Percentiles rank a stretch among this genome's conserved stretches.
These are phyloP conservation scores for Thinopyrum elongatum DNA, from an alignment of 176 grass and related monocot species.

Conservation along the genomic window DNA sequence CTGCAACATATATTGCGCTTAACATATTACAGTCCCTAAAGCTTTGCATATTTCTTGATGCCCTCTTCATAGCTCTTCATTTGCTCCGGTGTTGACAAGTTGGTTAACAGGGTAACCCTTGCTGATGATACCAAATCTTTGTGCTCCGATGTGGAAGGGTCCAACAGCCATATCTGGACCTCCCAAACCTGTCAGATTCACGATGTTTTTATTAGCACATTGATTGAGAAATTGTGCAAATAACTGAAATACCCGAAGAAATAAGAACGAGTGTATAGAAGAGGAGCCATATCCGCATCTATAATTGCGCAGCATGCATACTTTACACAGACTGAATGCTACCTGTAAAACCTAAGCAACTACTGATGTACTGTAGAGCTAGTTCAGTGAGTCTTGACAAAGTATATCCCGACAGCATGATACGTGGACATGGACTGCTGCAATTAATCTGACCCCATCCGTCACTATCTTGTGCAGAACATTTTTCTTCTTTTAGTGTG, in stretches of 20 bases:
- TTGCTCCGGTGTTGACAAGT: constrained; percentile 40
- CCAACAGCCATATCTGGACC: constrained; percentile 52
- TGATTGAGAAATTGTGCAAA: background rate
- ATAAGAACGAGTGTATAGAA: background rate
- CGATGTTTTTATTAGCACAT: background rate
- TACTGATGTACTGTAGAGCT: background rate
- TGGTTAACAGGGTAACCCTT: constrained; percentile 54
- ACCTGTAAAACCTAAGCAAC: background rate
- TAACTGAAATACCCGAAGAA: background rate
- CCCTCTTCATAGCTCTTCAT: constrained; percentile 34
- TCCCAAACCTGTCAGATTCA: constrained; percentile 65
- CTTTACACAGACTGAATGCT: background rate
- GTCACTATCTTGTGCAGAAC: background rate
- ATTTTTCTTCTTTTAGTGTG: background rate
- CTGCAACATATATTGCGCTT: no score
- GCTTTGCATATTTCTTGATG: constrained; percentile 65
- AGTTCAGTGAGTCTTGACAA: background rate
- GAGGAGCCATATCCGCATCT: background rate
- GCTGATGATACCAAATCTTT: constrained; percentile 65
- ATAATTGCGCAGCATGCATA: background rate
- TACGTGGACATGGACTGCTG: background rate
- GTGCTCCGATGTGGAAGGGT: constrained; percentile 43
- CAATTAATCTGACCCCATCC: background rate
- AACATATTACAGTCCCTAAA: constrained; percentile 33
- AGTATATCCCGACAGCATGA: background rate